A percentile compares a stretch with the other conserved stretches of the same genome.
Conservation (phyloP, 371 early-diverging fungal genomes). For the Mucor sp. region DNA sequence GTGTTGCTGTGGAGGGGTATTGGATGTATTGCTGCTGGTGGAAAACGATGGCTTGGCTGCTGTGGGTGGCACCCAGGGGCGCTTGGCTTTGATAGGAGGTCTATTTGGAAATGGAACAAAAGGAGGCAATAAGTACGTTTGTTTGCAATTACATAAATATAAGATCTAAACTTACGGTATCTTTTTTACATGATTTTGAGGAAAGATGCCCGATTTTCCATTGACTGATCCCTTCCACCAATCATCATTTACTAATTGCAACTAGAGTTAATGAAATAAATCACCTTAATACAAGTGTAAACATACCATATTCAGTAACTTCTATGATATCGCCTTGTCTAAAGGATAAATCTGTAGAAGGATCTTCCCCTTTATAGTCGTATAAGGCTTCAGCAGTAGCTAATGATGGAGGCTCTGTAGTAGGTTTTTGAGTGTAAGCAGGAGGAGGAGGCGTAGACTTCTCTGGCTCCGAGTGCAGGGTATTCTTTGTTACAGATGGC, state of each 20-base stretch:
- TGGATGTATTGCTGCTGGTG: constrained; percentile 5
- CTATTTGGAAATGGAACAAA: background rate
- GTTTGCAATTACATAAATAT: background rate
- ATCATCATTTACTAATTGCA: constrained; percentile 46
- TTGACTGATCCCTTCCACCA: constrained; percentile 53
- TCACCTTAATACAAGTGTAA: background rate
- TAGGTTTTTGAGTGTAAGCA: constrained; percentile 28
- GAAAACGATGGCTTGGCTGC: constrained; percentile 17
- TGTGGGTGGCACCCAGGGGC: constrained; percentile 16
- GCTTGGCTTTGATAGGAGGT: constrained; percentile 24
- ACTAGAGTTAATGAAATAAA: background rate
- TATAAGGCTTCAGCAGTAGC: constrained; percentile 50
- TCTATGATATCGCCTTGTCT: constrained; percentile 52
- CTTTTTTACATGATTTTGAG: constrained; percentile 52
- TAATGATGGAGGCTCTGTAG: background rate
- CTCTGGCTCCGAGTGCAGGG: constrained; percentile 18
- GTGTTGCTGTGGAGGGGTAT: background rate
- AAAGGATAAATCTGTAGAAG: constrained; percentile 48
- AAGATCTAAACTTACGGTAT: constrained; percentile 26
- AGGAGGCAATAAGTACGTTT: background rate
- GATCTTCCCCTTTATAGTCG: constrained; percentile 52
- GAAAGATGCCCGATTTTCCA: constrained; percentile 51
- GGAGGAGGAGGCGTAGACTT: constrained; percentile 25
- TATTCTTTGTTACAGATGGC: background rate
- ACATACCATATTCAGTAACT: constrained; percentile 55